These are phyloP conservation scores for Exophiala aquamarina DNA, from an alignment of 2,329 filamentous ascomycete genomes.

Conservation along the genomic window DNA sequence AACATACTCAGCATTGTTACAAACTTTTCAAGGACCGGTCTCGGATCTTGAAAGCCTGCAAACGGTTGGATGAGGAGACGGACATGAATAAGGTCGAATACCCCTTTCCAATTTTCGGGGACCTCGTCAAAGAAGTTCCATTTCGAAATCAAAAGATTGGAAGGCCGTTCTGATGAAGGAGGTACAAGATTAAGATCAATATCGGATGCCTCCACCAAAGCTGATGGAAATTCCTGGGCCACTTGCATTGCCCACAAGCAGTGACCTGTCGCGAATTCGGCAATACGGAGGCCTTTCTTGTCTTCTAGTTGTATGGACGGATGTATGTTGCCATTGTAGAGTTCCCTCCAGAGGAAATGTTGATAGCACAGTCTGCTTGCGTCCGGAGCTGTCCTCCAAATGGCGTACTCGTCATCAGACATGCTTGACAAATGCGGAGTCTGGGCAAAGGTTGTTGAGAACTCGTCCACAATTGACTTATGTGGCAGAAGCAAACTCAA, in stretches of 20 bases:
- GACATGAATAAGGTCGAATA: conserved; percentile 30
- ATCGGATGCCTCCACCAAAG: conserved; percentile 29
- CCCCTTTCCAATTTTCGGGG: conserved; percentile 22
- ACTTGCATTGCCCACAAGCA: conserved; percentile 32
- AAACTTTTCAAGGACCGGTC: conserved; percentile 25
- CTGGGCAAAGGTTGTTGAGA: too few species aligned
- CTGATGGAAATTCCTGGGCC: conserved; percentile 23
- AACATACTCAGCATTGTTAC: conserved; percentile 27
- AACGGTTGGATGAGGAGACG: conserved; percentile 10
- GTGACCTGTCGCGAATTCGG: conserved; percentile 32
- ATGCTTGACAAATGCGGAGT: not conserved
- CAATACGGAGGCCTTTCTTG: conserved; percentile 19
- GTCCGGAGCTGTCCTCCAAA: conserved; percentile 12
- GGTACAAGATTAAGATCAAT: conserved; percentile 29
- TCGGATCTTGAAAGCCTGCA: conserved; percentile 5
- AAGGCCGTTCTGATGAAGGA: conserved; percentile 27
- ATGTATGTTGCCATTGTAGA: conserved; percentile 25
- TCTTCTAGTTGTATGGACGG: conserved; percentile 25
- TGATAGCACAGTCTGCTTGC: conserved; percentile 23
- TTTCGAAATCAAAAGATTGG: conserved; percentile 18
- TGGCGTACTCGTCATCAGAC: conserved; percentile 9
- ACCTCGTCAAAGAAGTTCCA: conserved; percentile 30
- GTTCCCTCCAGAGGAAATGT: conserved; percentile 33
- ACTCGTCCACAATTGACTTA: too few species aligned
- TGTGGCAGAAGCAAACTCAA: too few species aligned